Evolutionary conservation across 108 stramenopile genomes (phyloP), one percentile per base, ranked within the genome.

Genomic region (Skeletonema marinoi): DNA sequence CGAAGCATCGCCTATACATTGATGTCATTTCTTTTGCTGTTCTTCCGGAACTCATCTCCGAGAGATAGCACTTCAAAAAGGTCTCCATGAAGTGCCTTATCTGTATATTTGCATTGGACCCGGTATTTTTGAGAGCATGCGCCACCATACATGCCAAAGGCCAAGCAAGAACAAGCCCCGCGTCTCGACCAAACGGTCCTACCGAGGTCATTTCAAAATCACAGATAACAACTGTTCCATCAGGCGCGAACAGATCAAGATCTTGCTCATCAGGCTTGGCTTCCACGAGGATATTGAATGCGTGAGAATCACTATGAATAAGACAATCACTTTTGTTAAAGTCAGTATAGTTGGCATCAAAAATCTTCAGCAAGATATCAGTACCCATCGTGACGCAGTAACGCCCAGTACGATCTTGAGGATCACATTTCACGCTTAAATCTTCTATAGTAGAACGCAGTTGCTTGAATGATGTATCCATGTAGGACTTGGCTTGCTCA

Each of bases 231-330:
- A 85, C 17, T 17, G 65, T 65, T 10, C 78, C 83, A 21, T 75
- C 44, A 8, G 77, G 77, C 17, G 70, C 73, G 42, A 76, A 74
- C 12, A 38, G 32, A 63, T 82, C 85, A 38, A 73, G 65, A 41
- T 80, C 75, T 41, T 51, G 38, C 32, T 81, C 65, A 4, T 59
- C 48, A 19, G 71, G 81, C 60, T 82, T 82, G 41, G 80, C 31
- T 58, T 89, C 88, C 59, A 89, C 88, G 38, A 89, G 70, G 14
- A 86, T 84, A 35, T 89, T 89, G 73, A 89, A 86, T 6, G 75
- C 82, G 35, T 89, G 85, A 65, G 60, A 68, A 81, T 88, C 88
- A 12, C 65, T 46, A 44, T 88, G 88, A n/a, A 77, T 58, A 30
- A 83, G 72, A 35, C 82, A 83, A 25, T 81, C 78, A 41, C 35